These are phyloP conservation scores for Sinapis alba DNA, from an alignment of 441 rosid genomes.

Conservation along the genomic window DNA sequence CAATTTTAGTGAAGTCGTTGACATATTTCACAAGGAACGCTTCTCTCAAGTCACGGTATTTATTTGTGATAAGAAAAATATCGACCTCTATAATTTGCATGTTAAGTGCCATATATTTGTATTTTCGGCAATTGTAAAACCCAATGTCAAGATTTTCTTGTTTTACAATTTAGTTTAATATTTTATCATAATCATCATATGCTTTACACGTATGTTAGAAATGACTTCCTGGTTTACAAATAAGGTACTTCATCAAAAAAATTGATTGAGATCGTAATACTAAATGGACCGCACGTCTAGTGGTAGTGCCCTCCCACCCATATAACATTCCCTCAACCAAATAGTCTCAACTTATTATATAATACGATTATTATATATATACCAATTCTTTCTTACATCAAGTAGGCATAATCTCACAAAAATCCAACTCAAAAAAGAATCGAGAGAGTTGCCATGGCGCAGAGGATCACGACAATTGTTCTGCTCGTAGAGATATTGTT, in stretches of 20 bases:
- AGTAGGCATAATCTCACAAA: constrained; percentile 2
- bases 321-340: not conserved
- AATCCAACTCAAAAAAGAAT: not conserved
- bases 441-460: constrained; percentile 35
- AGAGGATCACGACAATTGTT: constrained; percentile 21
- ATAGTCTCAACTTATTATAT: not conserved
- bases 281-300: constrained; percentile 61
- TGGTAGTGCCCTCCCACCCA: constrained; percentile 55
- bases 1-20: not conserved
- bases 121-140: not conserved
- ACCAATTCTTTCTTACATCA: constrained; percentile 18
- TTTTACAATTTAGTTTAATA: not conserved
- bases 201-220: not conserved
- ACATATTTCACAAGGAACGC: not conserved
- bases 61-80: not conserved
- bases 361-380: constrained; percentile 20
- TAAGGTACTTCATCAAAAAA: not conserved
- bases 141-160: not conserved
- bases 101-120: not conserved
- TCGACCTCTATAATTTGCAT: not conserved
- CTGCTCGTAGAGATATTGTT: constrained; percentile 39
- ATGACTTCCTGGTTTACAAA: not conserved
- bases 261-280: constrained; percentile 10
- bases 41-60: not conserved
- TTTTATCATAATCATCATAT: not conserved